These are phyloP conservation scores for Fragilariopsis cylindrus DNA, from an alignment of 108 stramenopile species.

Conservation along the genomic window DNA sequence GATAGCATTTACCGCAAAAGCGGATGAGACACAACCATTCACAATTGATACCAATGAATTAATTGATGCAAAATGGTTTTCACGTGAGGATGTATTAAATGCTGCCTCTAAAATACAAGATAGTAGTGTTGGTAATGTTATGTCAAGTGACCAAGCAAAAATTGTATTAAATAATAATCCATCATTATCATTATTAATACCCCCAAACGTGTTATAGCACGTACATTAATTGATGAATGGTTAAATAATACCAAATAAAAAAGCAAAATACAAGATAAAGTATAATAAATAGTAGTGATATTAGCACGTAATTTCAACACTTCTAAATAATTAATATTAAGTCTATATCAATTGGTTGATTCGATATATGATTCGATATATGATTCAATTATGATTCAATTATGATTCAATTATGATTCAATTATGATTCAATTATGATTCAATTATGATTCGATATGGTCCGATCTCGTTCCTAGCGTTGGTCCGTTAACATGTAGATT, in stretches of 20 bases:
- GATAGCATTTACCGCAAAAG: constrained; percentile 70
- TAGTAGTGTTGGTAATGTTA: constrained; percentile 51
- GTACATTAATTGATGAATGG: constrained; percentile 75
- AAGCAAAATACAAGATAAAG: constrained; percentile 6
- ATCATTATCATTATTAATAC: constrained; percentile 56
- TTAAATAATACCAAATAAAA: background rate
- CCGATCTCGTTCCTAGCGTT: too few species aligned
- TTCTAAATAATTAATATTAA: too few species aligned
- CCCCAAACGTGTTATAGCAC: constrained; percentile 71
- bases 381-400: too few species aligned
- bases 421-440: too few species aligned
- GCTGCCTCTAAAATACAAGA: constrained; percentile 34
- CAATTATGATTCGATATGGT: too few species aligned
- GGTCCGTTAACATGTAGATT: too few species aligned
- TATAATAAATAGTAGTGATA: too few species aligned
- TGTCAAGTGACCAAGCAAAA: constrained; percentile 58
- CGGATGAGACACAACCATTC: constrained; percentile 38
- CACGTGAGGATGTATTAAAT: constrained; percentile 45
- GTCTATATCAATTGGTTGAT: too few species aligned
- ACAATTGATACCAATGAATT: constrained; percentile 68
- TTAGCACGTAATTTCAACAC: too few species aligned
- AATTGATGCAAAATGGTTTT: constrained; percentile 73
- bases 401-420: too few species aligned
- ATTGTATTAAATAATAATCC: constrained; percentile 44
- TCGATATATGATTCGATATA: too few species aligned